Evolutionary conservation across 495 filamentous ascomycete species (phyloP), one percentile per base, ranked within the genome.

Genomic region (Daldinia vernicosa): DNA sequence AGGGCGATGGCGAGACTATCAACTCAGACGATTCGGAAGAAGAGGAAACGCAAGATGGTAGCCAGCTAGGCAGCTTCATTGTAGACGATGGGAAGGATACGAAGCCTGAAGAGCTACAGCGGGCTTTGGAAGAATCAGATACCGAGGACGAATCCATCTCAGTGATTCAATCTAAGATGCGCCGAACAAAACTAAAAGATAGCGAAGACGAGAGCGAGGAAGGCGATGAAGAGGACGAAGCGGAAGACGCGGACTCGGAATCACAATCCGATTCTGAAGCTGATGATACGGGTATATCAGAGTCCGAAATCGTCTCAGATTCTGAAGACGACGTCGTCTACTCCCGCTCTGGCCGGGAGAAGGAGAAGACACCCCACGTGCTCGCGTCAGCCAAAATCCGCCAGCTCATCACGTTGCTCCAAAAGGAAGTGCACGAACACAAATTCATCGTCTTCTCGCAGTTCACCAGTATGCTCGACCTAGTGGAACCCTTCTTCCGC

Each of bases 401-500:
- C 55, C 89, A 92, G 60, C 84, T 98, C 26, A 86, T 98, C 78
- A 80, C 84, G 68, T 90, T 98, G 69, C 90, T 99, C 17, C 85
- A 89, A 72, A 88, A 89, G 63, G 95, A 99, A 78, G 87, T 89
- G 0, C 78, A 85, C 35, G 78, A 83, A 55, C 90, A 97, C 84
- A 99, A 99, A 78, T 95, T 95, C 78, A 99, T 99, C 77, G 93
- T 99, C 67, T 99, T 99, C 80, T 97, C 93, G 3, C 92, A 98
- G 64, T 80, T 80, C 67, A 84, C 82, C 19, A 93, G 92, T 2
- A 97, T 96, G 92, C 87, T 97, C 39, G 92, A 99, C 82, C 90
- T 98, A 26, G 89, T 98, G 71, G 93, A 98, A 77, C 95, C 95
- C 15, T 97, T 98, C 83, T 82, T 99, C 28, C 83, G 86, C 19